phyloP scores from a whole-genome alignment of 192 early-diverging fungal species.

The Rhizoclosmatium globosum region DNA sequence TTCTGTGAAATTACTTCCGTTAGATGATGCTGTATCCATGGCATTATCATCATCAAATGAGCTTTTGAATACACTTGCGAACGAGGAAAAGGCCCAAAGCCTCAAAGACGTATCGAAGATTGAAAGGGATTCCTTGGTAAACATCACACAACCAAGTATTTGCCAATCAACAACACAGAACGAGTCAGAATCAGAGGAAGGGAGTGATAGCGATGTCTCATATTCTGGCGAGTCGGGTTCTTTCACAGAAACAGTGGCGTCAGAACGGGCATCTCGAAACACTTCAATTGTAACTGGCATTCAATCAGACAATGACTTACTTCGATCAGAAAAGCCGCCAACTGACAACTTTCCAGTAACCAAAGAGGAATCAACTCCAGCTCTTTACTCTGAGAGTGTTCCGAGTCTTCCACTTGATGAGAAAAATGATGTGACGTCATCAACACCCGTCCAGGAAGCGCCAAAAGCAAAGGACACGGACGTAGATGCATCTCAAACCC shows the following conservation, averaged over 20 bases:
- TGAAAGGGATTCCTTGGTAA: neutral
- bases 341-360: no score
- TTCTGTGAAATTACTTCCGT: neutral
- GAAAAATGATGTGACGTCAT: no score
- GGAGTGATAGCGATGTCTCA: neutral
- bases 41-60: neutral
- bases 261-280: neutral
- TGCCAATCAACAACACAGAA: neutral
- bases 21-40: neutral
- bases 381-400: no score
- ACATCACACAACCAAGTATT: neutral
- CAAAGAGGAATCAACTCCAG: no score
- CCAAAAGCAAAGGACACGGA: neutral
- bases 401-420: no score
- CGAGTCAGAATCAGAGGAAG: neutral
- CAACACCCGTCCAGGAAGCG: neutral
- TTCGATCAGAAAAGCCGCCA: neutral
- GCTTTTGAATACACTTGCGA: neutral
- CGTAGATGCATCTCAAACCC: neutral
- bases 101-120: no score
- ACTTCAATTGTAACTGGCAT: neutral
- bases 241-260: neutral
- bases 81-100: neutral
- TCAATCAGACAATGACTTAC: neutral
- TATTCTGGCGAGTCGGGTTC: neutral